Evolutionary conservation across 1,284 basidiomycete genomes (phyloP), one percentile per base, ranked within the genome.

Genomic region (Schizopora paradoxa): DNA sequence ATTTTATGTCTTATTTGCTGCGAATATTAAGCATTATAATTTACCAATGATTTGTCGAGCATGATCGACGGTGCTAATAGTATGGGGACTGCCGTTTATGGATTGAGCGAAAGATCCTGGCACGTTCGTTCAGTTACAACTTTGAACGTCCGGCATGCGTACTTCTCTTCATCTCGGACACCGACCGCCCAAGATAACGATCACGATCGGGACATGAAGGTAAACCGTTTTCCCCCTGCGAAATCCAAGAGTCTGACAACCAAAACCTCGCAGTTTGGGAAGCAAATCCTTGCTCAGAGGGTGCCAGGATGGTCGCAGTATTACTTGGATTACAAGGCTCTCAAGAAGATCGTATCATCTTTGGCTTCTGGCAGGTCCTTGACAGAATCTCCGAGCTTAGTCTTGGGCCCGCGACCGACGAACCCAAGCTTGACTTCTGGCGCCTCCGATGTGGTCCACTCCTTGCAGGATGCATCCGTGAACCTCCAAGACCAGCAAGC

Each of bases 271-370:
- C 48, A 99, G 94, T 99, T 99, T 66, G 96, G 96, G 58, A 99
- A 99, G 72, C 89, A 93, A 57, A 93, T 99, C 56, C 92, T 95
- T 66, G 85, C 89, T 27, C 89, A 95, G 66, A 93, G 97, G 69
- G 85, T 98, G 47, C 93, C 96, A 43, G 94, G 94, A 69, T 99
- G 96, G 96, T 91, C 90, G 18, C 67, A 77, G 23, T 93, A 91
- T 70, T 99, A 99, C 67, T 81, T 98, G 56, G 96, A 99, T 71
- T 99, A 99, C 78, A 99, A 99, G 73, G 87, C 87, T 57, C 75
- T 96, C 63, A 96, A 96, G 71, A 95, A 95, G 78, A 98, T 99
- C 61, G 96, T 99, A 63, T 98, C 96, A 52, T 96, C 95, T n/a
- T 80, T 98, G 51, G 84, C 88, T 47, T 89, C 91, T 32, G 91